A percentile compares a stretch with the other conserved stretches of the same genome.
These are phyloP conservation scores for Tarenaya hassleriana DNA, from an alignment of 345 rosid species.

Conservation along the genomic window DNA sequence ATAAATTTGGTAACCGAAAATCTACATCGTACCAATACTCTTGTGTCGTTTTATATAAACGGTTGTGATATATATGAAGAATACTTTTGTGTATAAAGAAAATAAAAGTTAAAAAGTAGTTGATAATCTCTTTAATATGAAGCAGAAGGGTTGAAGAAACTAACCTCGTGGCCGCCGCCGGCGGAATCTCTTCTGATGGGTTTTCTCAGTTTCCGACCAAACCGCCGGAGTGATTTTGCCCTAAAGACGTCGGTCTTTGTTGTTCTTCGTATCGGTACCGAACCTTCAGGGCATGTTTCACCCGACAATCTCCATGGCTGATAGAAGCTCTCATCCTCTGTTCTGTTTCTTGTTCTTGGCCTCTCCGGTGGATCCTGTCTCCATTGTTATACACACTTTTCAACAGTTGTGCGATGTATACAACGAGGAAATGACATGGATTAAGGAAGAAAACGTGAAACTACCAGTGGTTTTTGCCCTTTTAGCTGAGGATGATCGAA, in stretches of 20 bases:
- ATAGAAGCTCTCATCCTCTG: conserved; percentile 31
- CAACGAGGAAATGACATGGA: too few relatives aligned
- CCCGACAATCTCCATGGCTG: conserved; percentile 79
- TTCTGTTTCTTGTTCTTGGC: conserved; percentile 44
- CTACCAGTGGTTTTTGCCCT: conserved; percentile 73
- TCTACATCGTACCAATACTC: too few relatives aligned
- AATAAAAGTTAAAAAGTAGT: too few relatives aligned
- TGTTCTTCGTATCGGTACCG: conserved; percentile 84
- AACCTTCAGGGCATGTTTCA: conserved; percentile 76
- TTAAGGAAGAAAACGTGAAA: background rate
- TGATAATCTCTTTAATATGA: too few relatives aligned
- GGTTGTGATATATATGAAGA: too few relatives aligned
- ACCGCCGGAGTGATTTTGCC: conserved; percentile 55
- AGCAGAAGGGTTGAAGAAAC: background rate
- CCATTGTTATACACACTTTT: conserved; percentile 3
- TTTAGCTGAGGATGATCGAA: conserved; percentile 81
- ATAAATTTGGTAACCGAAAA: too few relatives aligned
- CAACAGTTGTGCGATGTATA: background rate
- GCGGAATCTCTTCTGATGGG: conserved; percentile 85
- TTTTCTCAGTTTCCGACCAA: conserved; percentile 61
- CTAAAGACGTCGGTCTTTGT: conserved; percentile 62
- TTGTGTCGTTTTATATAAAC: too few relatives aligned
- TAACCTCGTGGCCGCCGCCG: conserved; percentile 92
- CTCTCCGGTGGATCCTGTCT: conserved; percentile 61
- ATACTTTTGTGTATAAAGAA: too few relatives aligned